phyloP scores from a whole-genome alignment of 176 grass and related monocot species.

The Raddia distichophylla region DNA sequence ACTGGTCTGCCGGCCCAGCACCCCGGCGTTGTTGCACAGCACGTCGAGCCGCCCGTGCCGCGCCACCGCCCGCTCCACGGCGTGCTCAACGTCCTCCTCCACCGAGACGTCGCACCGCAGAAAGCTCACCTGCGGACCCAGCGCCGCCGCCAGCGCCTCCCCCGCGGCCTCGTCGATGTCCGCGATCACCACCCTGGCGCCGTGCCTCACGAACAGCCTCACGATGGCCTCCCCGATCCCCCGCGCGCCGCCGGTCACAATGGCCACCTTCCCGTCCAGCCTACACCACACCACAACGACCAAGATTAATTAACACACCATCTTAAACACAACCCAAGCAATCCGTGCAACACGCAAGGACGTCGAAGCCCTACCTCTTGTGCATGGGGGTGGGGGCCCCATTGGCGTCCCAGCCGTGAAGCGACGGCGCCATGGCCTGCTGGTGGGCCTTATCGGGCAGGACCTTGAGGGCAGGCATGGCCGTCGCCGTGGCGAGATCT shows the following conservation, averaged over 20 bases:
- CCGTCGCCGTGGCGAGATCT: slow-evolving; percentile 26
- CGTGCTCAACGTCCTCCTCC: slow-evolving; percentile 69
- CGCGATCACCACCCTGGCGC: slow-evolving; percentile 75
- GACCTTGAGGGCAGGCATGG: slow-evolving; percentile 60
- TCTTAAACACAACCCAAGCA: neutral
- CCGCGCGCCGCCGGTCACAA: slow-evolving; percentile 78
- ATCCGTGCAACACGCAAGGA: neutral
- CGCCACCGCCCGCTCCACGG: slow-evolving; percentile 47
- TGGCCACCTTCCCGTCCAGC: slow-evolving; percentile 87
- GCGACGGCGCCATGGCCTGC: slow-evolving; percentile 43
- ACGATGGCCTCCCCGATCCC: slow-evolving; percentile 93
- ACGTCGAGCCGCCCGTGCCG: slow-evolving; percentile 73
- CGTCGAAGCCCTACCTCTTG: slow-evolving; percentile 55
- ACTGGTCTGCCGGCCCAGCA: slow-evolving; percentile 95
- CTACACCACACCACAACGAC: slow-evolving; percentile 28
- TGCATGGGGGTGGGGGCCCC: slow-evolving; percentile 58
- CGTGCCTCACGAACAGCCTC: slow-evolving; percentile 66
- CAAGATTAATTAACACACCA: neutral
- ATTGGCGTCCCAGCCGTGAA: slow-evolving; percentile 59
- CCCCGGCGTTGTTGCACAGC: slow-evolving; percentile 79
- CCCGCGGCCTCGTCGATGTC: slow-evolving; percentile 64
- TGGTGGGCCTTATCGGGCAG: slow-evolving; percentile 54
- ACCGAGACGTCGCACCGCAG: slow-evolving; percentile 73
- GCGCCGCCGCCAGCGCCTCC: slow-evolving; percentile 56
- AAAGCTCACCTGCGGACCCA: slow-evolving; percentile 54